Conservation (phyloP, 106 monocot species). For the Chionographis japonica region DNA sequence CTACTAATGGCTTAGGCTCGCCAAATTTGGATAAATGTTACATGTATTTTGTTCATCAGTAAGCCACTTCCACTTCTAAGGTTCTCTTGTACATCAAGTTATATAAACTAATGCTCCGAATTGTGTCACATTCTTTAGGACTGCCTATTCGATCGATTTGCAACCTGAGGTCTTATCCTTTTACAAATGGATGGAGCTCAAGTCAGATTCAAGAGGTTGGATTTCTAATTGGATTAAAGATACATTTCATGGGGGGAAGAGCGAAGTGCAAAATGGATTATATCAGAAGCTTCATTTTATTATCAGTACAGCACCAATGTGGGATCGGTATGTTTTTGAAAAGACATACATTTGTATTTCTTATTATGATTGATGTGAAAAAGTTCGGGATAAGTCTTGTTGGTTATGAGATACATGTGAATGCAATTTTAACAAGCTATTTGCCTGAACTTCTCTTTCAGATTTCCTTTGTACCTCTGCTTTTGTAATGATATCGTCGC, state of each 20-base stretch:
- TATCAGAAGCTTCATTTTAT: conserved; percentile 61
- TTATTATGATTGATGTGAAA: background rate
- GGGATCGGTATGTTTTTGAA: conserved; percentile 65
- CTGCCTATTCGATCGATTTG: conserved; percentile 46
- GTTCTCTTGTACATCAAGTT: too few relatives aligned
- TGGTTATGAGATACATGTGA: too few relatives aligned
- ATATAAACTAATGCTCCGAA: too few relatives aligned
- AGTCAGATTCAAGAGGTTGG: conserved; percentile 42
- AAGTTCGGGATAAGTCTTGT: background rate
- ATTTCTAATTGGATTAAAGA: conserved; percentile 79
- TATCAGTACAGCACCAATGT: conserved; percentile 83
- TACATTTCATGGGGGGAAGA: conserved; percentile 56
- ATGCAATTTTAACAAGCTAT: too few relatives aligned
- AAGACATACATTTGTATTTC: background rate
- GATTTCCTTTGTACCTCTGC: too few relatives aligned
- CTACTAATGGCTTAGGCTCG: too few relatives aligned
- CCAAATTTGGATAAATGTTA: too few relatives aligned
- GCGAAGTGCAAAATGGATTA: conserved; percentile 44
- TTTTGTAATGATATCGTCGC: too few relatives aligned
- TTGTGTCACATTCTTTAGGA: conserved; percentile 26
- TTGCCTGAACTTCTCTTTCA: too few relatives aligned
- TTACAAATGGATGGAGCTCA: conserved; percentile 70
- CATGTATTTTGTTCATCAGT: too few relatives aligned
- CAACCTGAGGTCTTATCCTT: conserved; percentile 72
- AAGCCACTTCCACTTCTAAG: too few relatives aligned